Evolutionary conservation across 179 eudicot species (phyloP).

Genomic region (Spinacia oleracea): DNA sequence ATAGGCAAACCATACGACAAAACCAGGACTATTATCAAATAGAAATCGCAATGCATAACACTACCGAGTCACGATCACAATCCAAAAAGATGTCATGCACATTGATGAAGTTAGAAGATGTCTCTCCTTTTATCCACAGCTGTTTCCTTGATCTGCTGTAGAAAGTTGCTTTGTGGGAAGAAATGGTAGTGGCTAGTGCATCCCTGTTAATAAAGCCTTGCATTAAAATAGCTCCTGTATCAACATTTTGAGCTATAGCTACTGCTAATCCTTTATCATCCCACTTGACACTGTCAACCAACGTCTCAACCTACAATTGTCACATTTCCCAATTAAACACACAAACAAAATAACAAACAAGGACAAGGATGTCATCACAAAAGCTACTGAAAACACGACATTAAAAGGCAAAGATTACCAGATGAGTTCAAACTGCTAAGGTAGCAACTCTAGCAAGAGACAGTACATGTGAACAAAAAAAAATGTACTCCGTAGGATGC

Average conservation of each 20-base stretch:
- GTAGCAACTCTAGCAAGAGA: neutral
- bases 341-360: neutral
- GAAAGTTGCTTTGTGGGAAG: slow-evolving; percentile 90
- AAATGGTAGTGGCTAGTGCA: slow-evolving; percentile 69
- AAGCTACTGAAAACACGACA: neutral
- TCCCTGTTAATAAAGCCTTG: slow-evolving; percentile 95
- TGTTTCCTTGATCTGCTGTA: slow-evolving; percentile 85
- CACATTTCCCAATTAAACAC: slow-evolving; percentile 32
- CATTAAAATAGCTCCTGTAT: slow-evolving; percentile 90
- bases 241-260: slow-evolving; percentile 96
- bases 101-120: slow-evolving; percentile 83
- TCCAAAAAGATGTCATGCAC: slow-evolving; percentile 74
- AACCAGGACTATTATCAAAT: neutral
- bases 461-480: neutral
- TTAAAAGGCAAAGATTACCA: neutral
- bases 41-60: neutral
- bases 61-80: slow-evolving; percentile 96
- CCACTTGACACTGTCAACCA: slow-evolving; percentile 88
- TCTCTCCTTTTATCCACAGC: slow-evolving; percentile 94
- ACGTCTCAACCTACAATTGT: slow-evolving; percentile 61
- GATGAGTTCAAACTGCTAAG: neutral
- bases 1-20: neutral
- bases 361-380: neutral
- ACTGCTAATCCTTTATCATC: slow-evolving; percentile 98
- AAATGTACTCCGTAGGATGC: neutral